These are phyloP conservation scores for Lotus japonicus DNA, from an alignment of 306 rosid species.

Conservation along the genomic window DNA sequence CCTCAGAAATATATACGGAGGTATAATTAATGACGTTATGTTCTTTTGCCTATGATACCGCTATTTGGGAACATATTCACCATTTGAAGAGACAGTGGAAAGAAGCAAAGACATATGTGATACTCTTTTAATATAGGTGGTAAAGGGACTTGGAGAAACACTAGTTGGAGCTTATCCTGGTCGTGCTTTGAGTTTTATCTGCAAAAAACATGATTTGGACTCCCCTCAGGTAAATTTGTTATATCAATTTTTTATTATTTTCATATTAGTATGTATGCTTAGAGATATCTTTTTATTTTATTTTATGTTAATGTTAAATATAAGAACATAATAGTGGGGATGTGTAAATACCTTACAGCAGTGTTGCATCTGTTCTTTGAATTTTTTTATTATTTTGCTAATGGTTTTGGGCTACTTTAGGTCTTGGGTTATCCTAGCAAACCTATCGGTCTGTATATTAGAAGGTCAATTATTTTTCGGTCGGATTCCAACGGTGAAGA, in stretches of 20 bases:
- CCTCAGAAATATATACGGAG: constrained; percentile 97
- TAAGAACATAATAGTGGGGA: background rate
- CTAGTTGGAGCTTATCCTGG: constrained; percentile 99
- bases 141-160: constrained; percentile 96
- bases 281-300: constrained; percentile 10
- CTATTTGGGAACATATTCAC: constrained; percentile 4
- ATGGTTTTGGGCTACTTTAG: constrained; percentile 39
- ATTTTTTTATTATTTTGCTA: constrained; percentile 16
- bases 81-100: background rate
- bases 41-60: constrained; percentile 5
- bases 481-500: constrained; percentile 99
- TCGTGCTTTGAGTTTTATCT: constrained; percentile 89
- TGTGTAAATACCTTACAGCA: background rate
- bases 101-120: background rate
- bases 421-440: constrained; percentile 97
- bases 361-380: constrained; percentile 4
- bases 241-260: background rate
- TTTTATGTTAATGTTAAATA: background rate
- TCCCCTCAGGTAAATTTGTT: constrained; percentile 66
- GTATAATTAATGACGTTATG: constrained; percentile 37
- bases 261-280: background rate
- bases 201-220: constrained; percentile 73
- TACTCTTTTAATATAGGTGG: constrained; percentile 54
- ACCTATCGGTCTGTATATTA: constrained; percentile 79
- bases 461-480: constrained; percentile 78